A percentile compares a stretch with the other conserved stretches of the same genome.
These are phyloP conservation scores for Euphorbia pulcherrima DNA, from an alignment of 345 rosid species.

Conservation along the genomic window DNA sequence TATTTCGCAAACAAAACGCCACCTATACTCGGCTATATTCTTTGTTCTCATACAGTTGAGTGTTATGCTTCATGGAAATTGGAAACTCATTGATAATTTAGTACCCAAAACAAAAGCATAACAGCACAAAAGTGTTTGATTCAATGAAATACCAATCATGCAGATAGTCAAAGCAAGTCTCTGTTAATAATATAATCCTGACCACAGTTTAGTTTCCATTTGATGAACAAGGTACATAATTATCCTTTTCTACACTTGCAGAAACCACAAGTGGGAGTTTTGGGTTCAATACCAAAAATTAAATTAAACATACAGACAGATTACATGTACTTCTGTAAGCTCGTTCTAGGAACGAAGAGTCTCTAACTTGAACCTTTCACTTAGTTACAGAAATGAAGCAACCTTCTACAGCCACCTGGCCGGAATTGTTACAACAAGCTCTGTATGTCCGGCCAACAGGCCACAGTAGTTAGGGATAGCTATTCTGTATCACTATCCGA, in stretches of 20 bases:
- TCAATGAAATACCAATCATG: not conserved
- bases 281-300: not conserved
- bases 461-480: not conserved
- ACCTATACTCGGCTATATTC: no score
- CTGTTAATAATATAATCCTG: constrained; percentile 8
- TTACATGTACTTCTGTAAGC: not conserved
- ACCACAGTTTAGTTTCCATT: not conserved
- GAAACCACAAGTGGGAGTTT: not conserved
- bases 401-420: constrained; percentile 8
- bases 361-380: constrained; percentile 8
- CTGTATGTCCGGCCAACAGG: no score
- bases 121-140: not conserved
- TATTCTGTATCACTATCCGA: constrained; percentile 56
- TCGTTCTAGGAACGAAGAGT: constrained; percentile 5
- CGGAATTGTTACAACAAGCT: not conserved
- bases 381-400: not conserved
- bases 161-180: not conserved
- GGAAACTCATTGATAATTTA: not conserved
- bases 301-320: not conserved
- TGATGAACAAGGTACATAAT: not conserved
- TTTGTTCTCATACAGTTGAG: not conserved
- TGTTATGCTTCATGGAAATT: not conserved
- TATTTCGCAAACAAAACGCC: no score
- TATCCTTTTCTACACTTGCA: not conserved
- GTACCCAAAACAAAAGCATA: not conserved